Evolutionary conservation across 495 filamentous ascomycete species (phyloP).

Genomic region (Podospora bellae-mahoneyi): DNA sequence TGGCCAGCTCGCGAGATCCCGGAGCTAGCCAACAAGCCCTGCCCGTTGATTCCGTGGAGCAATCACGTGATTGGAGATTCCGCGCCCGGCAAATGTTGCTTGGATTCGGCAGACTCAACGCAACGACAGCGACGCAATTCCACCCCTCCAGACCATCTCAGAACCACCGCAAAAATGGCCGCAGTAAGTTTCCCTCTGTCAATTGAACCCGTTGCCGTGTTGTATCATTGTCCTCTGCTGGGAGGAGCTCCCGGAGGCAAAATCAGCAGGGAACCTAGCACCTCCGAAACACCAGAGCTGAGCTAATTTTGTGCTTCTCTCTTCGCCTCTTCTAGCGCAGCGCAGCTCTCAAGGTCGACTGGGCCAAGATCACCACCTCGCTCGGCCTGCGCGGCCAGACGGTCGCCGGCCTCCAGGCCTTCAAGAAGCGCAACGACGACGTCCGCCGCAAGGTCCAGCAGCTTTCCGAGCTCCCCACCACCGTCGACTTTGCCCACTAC

Average conservation of each 20-base stretch:
- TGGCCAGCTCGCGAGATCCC: not conserved
- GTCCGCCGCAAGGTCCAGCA: constrained; percentile 84
- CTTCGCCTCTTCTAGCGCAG: constrained; percentile 47
- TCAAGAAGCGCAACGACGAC: constrained; percentile 99
- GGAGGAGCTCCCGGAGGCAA: not conserved
- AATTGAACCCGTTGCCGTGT: constrained; percentile 18
- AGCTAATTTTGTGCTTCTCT: constrained; percentile 46
- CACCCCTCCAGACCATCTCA: constrained; percentile 44
- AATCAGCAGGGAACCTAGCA: not conserved
- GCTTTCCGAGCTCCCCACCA: constrained; percentile 73
- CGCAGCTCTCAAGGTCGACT: constrained; percentile 99
- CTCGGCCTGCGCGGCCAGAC: constrained; percentile 96
- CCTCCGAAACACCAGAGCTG: constrained; percentile 25
- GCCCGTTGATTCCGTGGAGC: constrained; percentile 20
- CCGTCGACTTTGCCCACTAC: constrained; percentile 92
- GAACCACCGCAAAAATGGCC: constrained; percentile 72
- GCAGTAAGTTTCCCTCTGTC: constrained; percentile 64
- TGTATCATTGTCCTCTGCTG: not conserved
- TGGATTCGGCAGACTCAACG: constrained; percentile 32
- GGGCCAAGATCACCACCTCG: constrained; percentile 82
- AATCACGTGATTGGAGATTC: constrained; percentile 31
- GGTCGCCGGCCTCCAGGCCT: constrained; percentile 79
- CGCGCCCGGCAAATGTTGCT: constrained; percentile 25
- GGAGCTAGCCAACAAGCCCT: constrained; percentile 5
- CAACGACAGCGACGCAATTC: constrained; percentile 41